Evolutionary conservation across 2,329 filamentous ascomycete species (phyloP).

Genomic region (Colletotrichum gigasporum): DNA sequence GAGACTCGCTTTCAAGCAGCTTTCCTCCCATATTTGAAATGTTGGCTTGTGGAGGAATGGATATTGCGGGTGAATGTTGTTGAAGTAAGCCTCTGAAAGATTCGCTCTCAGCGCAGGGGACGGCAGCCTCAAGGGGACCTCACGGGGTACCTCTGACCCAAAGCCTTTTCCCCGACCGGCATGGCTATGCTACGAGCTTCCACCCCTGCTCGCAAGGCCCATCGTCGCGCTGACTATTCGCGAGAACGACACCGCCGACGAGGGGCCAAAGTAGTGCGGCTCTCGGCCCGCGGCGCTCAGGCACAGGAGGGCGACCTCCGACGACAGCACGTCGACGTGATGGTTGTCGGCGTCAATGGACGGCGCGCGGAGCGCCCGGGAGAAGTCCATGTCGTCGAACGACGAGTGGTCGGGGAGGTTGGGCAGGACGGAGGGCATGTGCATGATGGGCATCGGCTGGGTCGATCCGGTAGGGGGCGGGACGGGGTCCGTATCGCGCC

Average conservation of each 20-base stretch:
- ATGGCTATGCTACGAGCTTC: conserved; percentile 24
- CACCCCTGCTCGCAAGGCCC: conserved; percentile 20
- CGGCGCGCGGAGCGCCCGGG: not conserved
- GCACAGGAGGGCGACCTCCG: conserved; percentile 43
- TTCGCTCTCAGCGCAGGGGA: conserved; percentile 21
- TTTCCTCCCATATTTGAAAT: conserved; percentile 41
- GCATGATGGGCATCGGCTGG: not conserved
- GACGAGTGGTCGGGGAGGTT: not conserved
- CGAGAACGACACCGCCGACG: conserved; percentile 44
- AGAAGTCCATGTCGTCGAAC: conserved; percentile 4
- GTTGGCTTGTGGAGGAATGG: conserved; percentile 47
- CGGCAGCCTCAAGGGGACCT: conserved; percentile 30
- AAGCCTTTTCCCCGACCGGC: not conserved
- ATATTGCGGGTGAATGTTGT: conserved; percentile 48
- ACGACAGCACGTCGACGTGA: conserved; percentile 34
- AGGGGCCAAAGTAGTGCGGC: conserved; percentile 48
- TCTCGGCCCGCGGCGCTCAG: conserved; percentile 43
- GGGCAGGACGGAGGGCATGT: not conserved
- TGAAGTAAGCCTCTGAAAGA: conserved; percentile 45
- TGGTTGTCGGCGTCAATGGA: conserved; percentile 17
- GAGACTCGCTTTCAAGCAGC: conserved; percentile 29
- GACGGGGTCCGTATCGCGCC: not conserved
- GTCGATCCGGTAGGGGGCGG: not conserved
- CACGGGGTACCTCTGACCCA: not conserved
- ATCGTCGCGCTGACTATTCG: conserved; percentile 38